phyloP scores from a whole-genome alignment of 371 early-diverging fungal genomes.

The Mortierella sp. region DNA sequence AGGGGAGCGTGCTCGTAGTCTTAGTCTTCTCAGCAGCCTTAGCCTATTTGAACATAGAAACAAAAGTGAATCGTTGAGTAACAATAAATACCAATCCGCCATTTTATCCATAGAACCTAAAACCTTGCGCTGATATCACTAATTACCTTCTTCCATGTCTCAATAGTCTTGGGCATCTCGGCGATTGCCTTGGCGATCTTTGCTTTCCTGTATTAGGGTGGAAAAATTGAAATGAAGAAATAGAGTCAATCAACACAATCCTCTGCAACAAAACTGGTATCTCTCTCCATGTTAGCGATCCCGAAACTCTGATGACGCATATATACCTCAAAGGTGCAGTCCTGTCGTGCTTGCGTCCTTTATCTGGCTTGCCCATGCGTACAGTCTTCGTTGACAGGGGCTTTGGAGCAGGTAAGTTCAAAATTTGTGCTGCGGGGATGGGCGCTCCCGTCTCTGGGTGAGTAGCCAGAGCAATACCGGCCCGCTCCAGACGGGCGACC shows the following conservation, averaged over 20 bases:
- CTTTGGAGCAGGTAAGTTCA: slow-evolving; percentile 45
- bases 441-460: slow-evolving; percentile 47
- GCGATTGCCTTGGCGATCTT: slow-evolving; percentile 50
- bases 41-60: slow-evolving; percentile 16
- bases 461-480: slow-evolving; percentile 38
- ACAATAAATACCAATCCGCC: too few species aligned
- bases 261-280: neutral
- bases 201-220: slow-evolving; percentile 26
- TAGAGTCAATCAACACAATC: neutral
- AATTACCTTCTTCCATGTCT: slow-evolving; percentile 51
- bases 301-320: too few species aligned
- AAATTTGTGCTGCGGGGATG: slow-evolving; percentile 24
- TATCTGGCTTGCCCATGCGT: slow-evolving; percentile 53
- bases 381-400: slow-evolving; percentile 47
- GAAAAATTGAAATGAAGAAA: neutral
- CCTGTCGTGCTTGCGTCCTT: slow-evolving; percentile 53
- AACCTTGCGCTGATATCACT: too few species aligned
- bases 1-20: slow-evolving; percentile 52
- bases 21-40: slow-evolving; percentile 47
- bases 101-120: too few species aligned
- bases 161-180: slow-evolving; percentile 54
- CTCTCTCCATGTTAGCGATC: too few species aligned
- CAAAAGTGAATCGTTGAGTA: neutral
- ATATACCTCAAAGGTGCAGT: slow-evolving; percentile 42
- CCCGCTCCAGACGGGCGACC: slow-evolving; percentile 42